These are phyloP conservation scores for Oidium heveae DNA, from an alignment of 2,329 filamentous ascomycete genomes.

Conservation along the genomic window DNA sequence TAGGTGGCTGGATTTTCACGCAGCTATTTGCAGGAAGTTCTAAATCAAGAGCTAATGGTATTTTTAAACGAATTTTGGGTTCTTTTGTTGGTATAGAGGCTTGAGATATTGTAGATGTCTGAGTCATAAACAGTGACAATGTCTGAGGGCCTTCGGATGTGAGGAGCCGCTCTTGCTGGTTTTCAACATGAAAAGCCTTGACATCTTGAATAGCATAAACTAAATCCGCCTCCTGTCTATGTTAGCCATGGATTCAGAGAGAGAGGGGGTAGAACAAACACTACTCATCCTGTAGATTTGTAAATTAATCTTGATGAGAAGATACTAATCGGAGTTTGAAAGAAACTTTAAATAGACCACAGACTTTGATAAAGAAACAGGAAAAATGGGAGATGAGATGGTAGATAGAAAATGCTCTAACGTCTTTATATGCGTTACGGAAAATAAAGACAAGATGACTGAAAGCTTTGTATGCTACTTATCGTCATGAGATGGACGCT, in stretches of 20 bases:
- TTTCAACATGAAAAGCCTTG: constrained; percentile 68
- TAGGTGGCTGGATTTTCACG: constrained; percentile 86
- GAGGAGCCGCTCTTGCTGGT: constrained; percentile 62
- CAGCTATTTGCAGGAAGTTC: constrained; percentile 87
- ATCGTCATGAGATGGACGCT: no score
- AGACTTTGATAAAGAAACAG: no score
- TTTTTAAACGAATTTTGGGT: constrained; percentile 88
- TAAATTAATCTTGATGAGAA: no score
- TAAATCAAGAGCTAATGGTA: constrained; percentile 82
- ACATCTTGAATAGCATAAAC: constrained; percentile 54
- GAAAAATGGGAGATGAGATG: no score
- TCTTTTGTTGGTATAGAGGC: constrained; percentile 45
- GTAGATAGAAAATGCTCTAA: no score
- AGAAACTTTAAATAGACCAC: no score
- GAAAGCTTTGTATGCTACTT: no score
- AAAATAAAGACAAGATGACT: no score
- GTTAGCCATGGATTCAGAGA: constrained; percentile 33
- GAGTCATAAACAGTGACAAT: constrained; percentile 84
- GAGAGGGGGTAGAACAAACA: neutral
- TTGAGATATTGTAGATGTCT: constrained; percentile 45
- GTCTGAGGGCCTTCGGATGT: constrained; percentile 75
- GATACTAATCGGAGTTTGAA: no score
- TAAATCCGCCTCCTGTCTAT: neutral
- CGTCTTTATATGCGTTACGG: no score
- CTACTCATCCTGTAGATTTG: no score